Evolutionary conservation across 176 grass and related monocot genomes (phyloP).

Genomic region (Aegilops speltoides): DNA sequence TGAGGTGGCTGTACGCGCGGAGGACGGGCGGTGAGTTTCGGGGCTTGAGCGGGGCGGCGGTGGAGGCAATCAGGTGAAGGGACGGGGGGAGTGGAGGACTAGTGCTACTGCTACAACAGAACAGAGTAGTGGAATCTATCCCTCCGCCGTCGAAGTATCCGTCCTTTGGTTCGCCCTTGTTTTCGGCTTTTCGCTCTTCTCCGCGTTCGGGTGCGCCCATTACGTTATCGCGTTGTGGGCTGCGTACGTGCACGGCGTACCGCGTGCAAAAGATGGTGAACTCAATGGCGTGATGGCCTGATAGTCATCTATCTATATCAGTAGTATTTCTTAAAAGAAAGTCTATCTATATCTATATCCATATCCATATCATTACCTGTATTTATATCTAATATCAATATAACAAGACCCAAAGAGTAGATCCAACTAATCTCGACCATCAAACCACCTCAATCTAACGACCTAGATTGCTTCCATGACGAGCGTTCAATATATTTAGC

Average conservation of each 20-base stretch:
- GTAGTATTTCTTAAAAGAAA: too few species aligned
- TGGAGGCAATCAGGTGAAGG: not conserved
- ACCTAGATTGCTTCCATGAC: too few species aligned
- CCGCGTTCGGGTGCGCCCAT: not conserved
- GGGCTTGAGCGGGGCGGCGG: not conserved
- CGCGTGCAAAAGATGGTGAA: not conserved
- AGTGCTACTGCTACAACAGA: not conserved
- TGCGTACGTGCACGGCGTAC: not conserved
- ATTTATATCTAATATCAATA: too few species aligned
- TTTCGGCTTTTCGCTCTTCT: not conserved
- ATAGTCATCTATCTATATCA: too few species aligned
- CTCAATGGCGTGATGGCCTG: too few species aligned
- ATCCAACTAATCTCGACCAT: too few species aligned
- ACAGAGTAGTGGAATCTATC: slow-evolving; percentile 5
- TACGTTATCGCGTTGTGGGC: not conserved
- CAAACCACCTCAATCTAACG: too few species aligned
- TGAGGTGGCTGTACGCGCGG: not conserved
- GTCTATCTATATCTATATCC: too few species aligned
- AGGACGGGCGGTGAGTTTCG: not conserved
- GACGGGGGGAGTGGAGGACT: not conserved
- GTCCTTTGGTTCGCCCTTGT: not conserved
- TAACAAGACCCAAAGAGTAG: too few species aligned
- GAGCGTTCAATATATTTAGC: too few species aligned
- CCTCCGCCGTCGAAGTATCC: not conserved
- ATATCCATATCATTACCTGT: too few species aligned